Evolutionary conservation across 2,329 filamentous ascomycete species (phyloP).

Genomic region (Alternaria brassicicola): DNA sequence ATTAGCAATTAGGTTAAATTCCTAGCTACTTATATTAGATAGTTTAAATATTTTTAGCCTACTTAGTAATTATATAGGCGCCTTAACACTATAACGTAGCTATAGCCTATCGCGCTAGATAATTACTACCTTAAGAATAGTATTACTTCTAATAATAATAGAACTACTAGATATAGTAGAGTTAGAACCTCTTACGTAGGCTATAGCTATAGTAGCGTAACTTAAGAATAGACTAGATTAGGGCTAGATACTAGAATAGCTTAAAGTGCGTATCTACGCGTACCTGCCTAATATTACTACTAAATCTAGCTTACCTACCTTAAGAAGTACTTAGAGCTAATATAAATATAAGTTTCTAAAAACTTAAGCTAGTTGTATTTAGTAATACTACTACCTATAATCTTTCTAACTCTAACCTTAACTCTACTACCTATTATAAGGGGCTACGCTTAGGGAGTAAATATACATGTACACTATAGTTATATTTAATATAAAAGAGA

Average conservation of each 20-base stretch:
- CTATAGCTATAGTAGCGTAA: slow-evolving; percentile 14
- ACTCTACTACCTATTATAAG: not conserved
- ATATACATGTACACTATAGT: too few species aligned
- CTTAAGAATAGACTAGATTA: slow-evolving; percentile 12
- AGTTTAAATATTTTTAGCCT: slow-evolving; percentile 9
- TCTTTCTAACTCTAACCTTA: not conserved
- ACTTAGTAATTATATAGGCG: slow-evolving; percentile 8
- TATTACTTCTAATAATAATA: slow-evolving; percentile 2
- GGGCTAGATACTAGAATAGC: slow-evolving; percentile 14
- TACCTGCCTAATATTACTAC: not conserved
- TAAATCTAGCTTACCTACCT: not conserved
- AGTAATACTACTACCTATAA: not conserved
- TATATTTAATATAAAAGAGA: too few species aligned
- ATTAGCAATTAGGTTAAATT: not conserved
- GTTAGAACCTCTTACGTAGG: slow-evolving; percentile 9
- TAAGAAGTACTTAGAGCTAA: not conserved
- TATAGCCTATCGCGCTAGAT: slow-evolving; percentile 14
- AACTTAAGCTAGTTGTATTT: not conserved
- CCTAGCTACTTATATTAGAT: not conserved
- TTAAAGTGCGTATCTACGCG: slow-evolving; percentile 8
- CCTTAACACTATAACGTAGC: slow-evolving; percentile 8
- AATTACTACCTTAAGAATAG: slow-evolving; percentile 13
- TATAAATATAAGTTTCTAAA: not conserved
- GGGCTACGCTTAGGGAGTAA: too few species aligned
- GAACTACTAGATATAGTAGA: not conserved